These are phyloP conservation scores for Neurospora sp. DNA, from an alignment of 495 filamentous ascomycete genomes.

Conservation along the genomic window DNA sequence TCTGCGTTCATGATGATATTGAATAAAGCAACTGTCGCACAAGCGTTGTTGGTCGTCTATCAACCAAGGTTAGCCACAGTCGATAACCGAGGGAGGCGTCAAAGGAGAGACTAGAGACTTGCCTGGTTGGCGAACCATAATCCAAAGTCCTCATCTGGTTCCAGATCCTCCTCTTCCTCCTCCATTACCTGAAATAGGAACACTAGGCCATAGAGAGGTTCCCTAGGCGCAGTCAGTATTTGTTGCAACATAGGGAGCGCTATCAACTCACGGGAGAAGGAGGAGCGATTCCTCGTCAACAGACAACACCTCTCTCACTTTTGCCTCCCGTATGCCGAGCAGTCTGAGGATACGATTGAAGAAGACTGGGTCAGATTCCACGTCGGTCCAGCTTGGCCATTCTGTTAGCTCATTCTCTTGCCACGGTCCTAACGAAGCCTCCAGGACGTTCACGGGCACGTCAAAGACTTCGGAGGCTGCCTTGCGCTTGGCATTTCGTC, in stretches of 20 bases:
- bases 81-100: neutral
- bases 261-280: slow-evolving; percentile 47
- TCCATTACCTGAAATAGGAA: slow-evolving; percentile 69
- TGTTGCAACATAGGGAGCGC: neutral
- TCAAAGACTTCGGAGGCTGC: slow-evolving; percentile 22
- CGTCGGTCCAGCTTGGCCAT: slow-evolving; percentile 67
- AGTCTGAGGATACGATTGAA: slow-evolving; percentile 77
- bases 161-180: slow-evolving; percentile 27
- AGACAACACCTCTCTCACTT: slow-evolving; percentile 67
- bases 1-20: slow-evolving; percentile 83
- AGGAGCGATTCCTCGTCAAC: slow-evolving; percentile 59
- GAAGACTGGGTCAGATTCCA: slow-evolving; percentile 85
- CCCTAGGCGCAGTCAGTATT: slow-evolving; percentile 24
- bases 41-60: slow-evolving; percentile 70
- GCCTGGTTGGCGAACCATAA: slow-evolving; percentile 96
- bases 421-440: slow-evolving; percentile 27
- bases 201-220: slow-evolving; percentile 71
- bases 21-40: slow-evolving; percentile 77
- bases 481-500: slow-evolving; percentile 30
- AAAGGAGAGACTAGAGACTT: slow-evolving; percentile 2
- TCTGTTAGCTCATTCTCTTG: slow-evolving; percentile 30
- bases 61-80: neutral
- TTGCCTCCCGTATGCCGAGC: slow-evolving; percentile 63
- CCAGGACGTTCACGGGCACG: slow-evolving; percentile 24
- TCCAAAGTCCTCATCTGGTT: slow-evolving; percentile 42